phyloP scores from a whole-genome alignment of 2,329 filamentous ascomycete species.

The Thelonectria blattea region DNA sequence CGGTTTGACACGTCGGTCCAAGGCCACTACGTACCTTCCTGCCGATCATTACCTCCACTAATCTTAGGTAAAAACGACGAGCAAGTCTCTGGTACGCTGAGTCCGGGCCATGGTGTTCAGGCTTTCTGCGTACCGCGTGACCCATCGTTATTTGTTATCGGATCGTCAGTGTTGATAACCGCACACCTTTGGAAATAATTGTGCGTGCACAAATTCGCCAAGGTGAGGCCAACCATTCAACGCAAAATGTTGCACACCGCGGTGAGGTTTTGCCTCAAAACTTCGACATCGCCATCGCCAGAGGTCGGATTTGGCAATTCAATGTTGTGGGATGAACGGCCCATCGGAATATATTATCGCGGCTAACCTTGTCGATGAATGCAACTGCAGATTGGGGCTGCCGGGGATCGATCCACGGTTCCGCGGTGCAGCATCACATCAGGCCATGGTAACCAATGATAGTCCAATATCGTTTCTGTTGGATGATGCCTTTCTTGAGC shows the following conservation, averaged over 20 bases:
- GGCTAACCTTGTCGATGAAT: neutral
- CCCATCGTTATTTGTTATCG: neutral
- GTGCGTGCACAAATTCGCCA: neutral
- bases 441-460: neutral
- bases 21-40: neutral
- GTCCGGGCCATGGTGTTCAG: neutral
- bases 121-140: neutral
- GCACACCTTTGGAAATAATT: neutral
- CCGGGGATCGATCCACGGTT: neutral
- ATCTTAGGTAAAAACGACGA: neutral
- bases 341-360: too few relatives aligned
- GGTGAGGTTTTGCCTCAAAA: neutral
- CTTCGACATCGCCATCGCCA: too few relatives aligned
- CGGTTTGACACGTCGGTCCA: neutral
- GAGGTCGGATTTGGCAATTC: too few relatives aligned
- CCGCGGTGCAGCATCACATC: neutral
- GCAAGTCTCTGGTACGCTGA: neutral
- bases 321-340: too few relatives aligned
- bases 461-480: neutral
- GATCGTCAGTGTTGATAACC: neutral
- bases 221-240: too few relatives aligned
- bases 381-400: neutral
- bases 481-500: too few relatives aligned
- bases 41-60: neutral
- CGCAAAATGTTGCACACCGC: neutral